These are phyloP conservation scores for Arthrobotrys entomopaga DNA, from an alignment of 2,329 filamentous ascomycete genomes.

Conservation along the genomic window DNA sequence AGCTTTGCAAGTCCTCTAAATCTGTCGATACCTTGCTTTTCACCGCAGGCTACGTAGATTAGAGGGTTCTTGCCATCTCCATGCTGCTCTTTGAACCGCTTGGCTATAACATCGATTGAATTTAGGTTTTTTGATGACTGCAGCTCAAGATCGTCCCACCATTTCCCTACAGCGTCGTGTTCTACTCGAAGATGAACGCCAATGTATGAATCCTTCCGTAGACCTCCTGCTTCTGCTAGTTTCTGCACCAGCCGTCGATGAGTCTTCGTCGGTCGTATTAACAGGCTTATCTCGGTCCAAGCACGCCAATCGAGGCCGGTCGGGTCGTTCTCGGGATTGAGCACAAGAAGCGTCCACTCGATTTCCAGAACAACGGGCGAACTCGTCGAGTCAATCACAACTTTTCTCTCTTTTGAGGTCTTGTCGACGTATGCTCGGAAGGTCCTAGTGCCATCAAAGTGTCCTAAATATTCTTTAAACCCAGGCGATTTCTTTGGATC, in stretches of 20 bases:
- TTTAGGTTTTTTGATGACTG: slow-evolving; percentile 35
- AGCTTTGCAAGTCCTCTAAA: slow-evolving; percentile 33
- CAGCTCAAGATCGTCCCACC: slow-evolving; percentile 40
- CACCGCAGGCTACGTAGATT: slow-evolving; percentile 37
- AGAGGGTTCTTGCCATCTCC: slow-evolving; percentile 9
- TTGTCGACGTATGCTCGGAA: slow-evolving; percentile 36
- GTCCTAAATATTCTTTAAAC: slow-evolving; percentile 36
- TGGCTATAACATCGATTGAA: slow-evolving; percentile 35
- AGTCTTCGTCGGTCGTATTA: slow-evolving; percentile 37
- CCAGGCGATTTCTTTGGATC: slow-evolving; percentile 27
- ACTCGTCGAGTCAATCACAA: slow-evolving; percentile 12
- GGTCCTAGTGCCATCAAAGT: slow-evolving; percentile 33
- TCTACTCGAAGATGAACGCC: slow-evolving; percentile 42
- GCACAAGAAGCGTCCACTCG: slow-evolving; percentile 28
- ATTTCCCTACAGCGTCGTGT: slow-evolving; percentile 33
- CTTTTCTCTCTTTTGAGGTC: slow-evolving; percentile 18
- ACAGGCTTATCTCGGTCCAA: slow-evolving; percentile 34
- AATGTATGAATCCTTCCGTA: slow-evolving; percentile 37
- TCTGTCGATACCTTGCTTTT: slow-evolving; percentile 21
- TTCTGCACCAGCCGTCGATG: slow-evolving; percentile 32
- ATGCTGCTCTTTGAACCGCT: slow-evolving; percentile 25
- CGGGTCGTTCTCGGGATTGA: slow-evolving; percentile 40
- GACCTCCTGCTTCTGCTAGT: slow-evolving; percentile 20
- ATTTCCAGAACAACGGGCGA: slow-evolving; percentile 28
- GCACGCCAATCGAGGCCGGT: slow-evolving; percentile 39